Evolutionary conservation across 148 eudicot species (phyloP), one percentile per base, ranked within the genome.

Genomic region (Polygonum maritimum): DNA sequence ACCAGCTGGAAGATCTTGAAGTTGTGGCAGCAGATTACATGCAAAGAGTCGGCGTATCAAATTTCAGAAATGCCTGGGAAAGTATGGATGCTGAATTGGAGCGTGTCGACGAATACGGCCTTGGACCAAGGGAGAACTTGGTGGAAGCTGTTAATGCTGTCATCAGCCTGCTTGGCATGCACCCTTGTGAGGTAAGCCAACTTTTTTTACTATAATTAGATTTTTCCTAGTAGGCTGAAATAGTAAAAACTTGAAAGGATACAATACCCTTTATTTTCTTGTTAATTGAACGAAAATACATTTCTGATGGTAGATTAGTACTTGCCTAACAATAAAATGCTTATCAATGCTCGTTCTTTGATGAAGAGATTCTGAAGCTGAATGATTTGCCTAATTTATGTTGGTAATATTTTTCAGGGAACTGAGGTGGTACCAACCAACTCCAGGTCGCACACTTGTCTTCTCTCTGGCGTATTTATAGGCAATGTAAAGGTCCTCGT

Each of bases 21-120:
- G 91, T 95, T 71, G 94, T 83, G 58, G 88, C 97, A 71, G 99
- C 99, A 9, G 99, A 95, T 89, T 95, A 95, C 77, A 84, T 95
- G 80, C 81, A 92, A 45, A 95, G 86, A 79, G 87, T 92, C 4
- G 99, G 92, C 11, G 96, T 90, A 57, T 92, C 97, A 49, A 95
- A 95, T 79, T 95, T 95, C 77, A 88, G 84, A 79, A 92, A 95
- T 81, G 99, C 99, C 40, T 95, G 99, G 99, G 99, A 95, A 76
- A 95, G 89, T 86, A 77, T 92, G 86, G 96, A 85, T 70, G 80
- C 86, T 2, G 94, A 95, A 60, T 80, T 71, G 78, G 99, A 95
- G 81, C 89, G 87, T 60, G 87, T 89, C 33, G 99, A 95, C 79
- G 99, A 95, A 81, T 95, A 95, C 81, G 99, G 97, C 72, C 92